Percentiles rank a stretch among this genome's conserved stretches.
Conservation (phyloP, 1,139 yeast species). For the Debaryomyces robertsiae region DNA sequence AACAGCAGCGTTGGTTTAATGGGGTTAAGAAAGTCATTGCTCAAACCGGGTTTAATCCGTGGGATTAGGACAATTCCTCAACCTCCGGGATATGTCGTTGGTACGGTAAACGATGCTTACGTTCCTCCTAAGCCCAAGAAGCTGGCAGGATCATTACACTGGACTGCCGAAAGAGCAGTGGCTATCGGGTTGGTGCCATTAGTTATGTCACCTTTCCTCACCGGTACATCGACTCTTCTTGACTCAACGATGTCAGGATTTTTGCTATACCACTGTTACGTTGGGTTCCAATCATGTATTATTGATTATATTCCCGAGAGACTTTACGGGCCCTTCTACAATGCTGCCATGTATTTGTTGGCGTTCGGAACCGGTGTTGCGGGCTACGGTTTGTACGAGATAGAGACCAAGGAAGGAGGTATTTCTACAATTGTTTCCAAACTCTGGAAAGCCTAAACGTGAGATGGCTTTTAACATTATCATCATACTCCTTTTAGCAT, state of each 20-base stretch:
- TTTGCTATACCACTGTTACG: constrained; percentile 71
- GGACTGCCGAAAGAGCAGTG: constrained; percentile 78
- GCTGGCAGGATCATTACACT: constrained; percentile 83
- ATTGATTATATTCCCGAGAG: constrained; percentile 87
- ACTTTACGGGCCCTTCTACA: constrained; percentile 75
- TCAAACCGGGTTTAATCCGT: constrained; percentile 26
- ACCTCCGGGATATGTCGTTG: constrained; percentile 70
- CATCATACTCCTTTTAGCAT: background rate
- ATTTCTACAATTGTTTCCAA: constrained; percentile 36
- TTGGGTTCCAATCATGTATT: constrained; percentile 85
- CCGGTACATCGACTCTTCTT: constrained; percentile 67
- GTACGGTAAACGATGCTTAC: constrained; percentile 81
- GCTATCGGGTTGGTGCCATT: constrained; percentile 76
- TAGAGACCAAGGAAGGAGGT: constrained; percentile 68
- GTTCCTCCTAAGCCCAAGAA: constrained; percentile 61
- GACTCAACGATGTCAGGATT: constrained; percentile 70
- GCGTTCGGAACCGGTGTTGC: constrained; percentile 71
- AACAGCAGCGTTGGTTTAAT: constrained; percentile 32
- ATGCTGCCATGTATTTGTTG: constrained; percentile 61
- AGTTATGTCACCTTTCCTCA: constrained; percentile 67
- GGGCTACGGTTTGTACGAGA: constrained; percentile 77
- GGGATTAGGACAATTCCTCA: constrained; percentile 50
- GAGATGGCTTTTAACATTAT: background rate
- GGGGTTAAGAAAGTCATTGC: constrained; percentile 19
- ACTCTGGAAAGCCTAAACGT: constrained; percentile 40